Conservation (phyloP, 768 basidiomycete genomes). For the Crassisporium funariophilum region DNA sequence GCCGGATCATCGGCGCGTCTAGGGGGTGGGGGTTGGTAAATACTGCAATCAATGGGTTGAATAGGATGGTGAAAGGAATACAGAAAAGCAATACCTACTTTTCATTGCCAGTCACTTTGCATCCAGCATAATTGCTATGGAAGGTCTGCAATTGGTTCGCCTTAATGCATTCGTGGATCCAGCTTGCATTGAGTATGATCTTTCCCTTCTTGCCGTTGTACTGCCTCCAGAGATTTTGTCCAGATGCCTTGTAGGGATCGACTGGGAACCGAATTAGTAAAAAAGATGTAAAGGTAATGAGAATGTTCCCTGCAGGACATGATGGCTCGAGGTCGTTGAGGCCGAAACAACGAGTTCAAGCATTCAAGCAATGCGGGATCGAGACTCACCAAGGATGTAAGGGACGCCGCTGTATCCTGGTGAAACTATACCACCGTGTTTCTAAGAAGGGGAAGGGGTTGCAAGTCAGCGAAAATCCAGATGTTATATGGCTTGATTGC, state of each 20-base stretch:
- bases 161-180: slow-evolving; percentile 80
- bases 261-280: slow-evolving; percentile 44
- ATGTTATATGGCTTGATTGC: background rate
- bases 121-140: slow-evolving; percentile 76
- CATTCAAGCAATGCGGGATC: background rate
- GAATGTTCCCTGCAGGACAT: background rate
- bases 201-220: slow-evolving; percentile 81
- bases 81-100: slow-evolving; percentile 44
- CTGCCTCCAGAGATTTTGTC: slow-evolving; percentile 80
- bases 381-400: slow-evolving; percentile 72
- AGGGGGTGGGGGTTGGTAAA: slow-evolving; percentile 8
- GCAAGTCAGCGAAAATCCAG: slow-evolving; percentile 1
- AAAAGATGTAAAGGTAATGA: slow-evolving; percentile 1
- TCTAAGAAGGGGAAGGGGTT: slow-evolving; percentile 42
- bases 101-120: slow-evolving; percentile 77
- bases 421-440: slow-evolving; percentile 74
- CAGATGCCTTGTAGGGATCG: slow-evolving; percentile 75
- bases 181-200: slow-evolving; percentile 69
- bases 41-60: background rate
- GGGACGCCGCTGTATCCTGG: slow-evolving; percentile 77
- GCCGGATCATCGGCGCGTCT: slow-evolving; percentile 10
- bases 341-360: slow-evolving; percentile 5
- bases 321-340: background rate
- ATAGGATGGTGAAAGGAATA: background rate
- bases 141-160: slow-evolving; percentile 71